Percentiles rank a stretch among this genome's conserved stretches.
These are phyloP conservation scores for Diospyros kaki DNA, from an alignment of 148 eudicot genomes.

Conservation along the genomic window DNA sequence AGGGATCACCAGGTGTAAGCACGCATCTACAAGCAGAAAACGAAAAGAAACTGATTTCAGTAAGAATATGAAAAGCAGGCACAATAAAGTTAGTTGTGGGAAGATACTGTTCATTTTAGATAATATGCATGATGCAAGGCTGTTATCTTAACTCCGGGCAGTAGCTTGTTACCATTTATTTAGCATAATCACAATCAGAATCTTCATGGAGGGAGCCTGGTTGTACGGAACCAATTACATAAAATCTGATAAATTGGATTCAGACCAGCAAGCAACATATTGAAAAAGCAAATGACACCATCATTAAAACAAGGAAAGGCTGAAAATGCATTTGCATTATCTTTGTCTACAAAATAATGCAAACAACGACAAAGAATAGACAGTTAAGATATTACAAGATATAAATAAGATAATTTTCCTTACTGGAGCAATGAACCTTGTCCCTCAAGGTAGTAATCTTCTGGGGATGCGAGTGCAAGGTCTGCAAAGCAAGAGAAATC, in stretches of 20 bases:
- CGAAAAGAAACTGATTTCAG: neutral
- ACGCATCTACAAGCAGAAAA: conserved; percentile 69
- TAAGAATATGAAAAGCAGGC: neutral
- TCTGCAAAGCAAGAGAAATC: conserved; percentile 99
- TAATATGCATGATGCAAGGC: neutral
- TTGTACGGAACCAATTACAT: neutral
- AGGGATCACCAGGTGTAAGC: conserved; percentile 98
- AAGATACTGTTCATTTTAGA: neutral
- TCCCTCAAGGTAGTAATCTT: conserved; percentile 85
- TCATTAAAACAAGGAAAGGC: neutral
- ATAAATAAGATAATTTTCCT: conserved; percentile 15
- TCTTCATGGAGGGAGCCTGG: neutral
- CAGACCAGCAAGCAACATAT: neutral
- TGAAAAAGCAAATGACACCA: neutral
- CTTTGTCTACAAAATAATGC: neutral
- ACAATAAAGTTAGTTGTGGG: neutral
- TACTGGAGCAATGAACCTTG: conserved; percentile 98
- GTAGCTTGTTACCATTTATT: neutral
- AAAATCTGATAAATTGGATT: too few species aligned
- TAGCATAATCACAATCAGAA: neutral
- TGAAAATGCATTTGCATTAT: neutral
- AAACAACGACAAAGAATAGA: neutral
- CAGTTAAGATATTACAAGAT: neutral
- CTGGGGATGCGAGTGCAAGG: conserved; percentile 92
- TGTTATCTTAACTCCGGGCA: neutral